Evolutionary conservation across 2,329 filamentous ascomycete genomes (phyloP).

Genomic region (Trichoderma aggressivum): DNA sequence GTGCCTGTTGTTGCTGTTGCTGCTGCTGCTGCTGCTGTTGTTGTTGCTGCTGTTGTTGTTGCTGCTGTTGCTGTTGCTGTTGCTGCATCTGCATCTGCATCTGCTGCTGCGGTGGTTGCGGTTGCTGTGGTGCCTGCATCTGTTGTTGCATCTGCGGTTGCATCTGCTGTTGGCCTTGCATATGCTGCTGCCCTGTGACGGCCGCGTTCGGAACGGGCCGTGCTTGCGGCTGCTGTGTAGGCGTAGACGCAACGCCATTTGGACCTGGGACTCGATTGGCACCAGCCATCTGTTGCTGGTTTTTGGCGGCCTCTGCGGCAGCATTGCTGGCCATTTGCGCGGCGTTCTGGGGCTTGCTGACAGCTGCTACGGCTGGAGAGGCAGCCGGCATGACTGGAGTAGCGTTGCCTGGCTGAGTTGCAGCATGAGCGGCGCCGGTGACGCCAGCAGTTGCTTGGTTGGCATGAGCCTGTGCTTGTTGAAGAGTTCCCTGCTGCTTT

Average conservation of each 20-base stretch:
- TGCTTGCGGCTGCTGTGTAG: constrained; percentile 26
- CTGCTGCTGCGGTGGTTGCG: constrained; percentile 10
- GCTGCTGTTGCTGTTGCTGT: constrained; percentile 26
- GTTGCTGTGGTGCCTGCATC: constrained; percentile 12
- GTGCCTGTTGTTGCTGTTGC: constrained; percentile 24
- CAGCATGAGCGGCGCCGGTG: background rate
- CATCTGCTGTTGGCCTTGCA: constrained; percentile 22
- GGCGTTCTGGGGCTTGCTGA: constrained; percentile 29
- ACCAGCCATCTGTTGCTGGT: constrained; percentile 35
- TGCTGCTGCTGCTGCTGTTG: constrained; percentile 28
- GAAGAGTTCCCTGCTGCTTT: constrained; percentile 41
- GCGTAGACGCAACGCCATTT: constrained; percentile 27
- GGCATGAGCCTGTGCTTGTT: constrained; percentile 29
- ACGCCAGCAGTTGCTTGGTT: constrained; percentile 26
- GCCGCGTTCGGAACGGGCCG: constrained; percentile 28
- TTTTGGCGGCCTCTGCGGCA: constrained; percentile 46
- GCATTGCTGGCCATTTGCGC: constrained; percentile 41
- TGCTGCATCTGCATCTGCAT: constrained; percentile 20
- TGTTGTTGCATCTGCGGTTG: constrained; percentile 1
- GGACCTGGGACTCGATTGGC: constrained; percentile 30
- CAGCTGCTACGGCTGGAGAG: background rate
- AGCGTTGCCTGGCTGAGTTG: constrained; percentile 25
- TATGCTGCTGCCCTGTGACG: constrained; percentile 26
- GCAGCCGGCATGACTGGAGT: constrained; percentile 21
- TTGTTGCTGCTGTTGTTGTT: constrained; percentile 26